These are phyloP conservation scores for Phytophthora multivora DNA, from an alignment of 352 stramenopile species.

Conservation along the genomic window DNA sequence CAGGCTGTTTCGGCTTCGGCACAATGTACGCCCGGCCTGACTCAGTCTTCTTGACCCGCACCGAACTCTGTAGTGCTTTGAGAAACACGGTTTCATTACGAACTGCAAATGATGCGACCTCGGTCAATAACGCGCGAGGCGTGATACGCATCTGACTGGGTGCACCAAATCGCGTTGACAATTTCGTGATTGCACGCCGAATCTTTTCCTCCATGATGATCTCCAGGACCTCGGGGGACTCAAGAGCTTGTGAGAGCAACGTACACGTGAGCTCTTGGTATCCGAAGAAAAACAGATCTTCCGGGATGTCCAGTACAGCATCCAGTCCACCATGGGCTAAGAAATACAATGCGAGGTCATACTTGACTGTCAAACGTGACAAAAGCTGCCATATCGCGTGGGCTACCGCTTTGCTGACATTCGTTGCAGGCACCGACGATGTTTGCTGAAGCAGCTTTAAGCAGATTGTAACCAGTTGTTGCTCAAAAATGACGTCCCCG, in stretches of 20 bases:
- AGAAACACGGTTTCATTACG: slow-evolving; percentile 83
- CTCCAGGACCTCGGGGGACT: slow-evolving; percentile 85
- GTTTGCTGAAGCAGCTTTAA: slow-evolving; percentile 35
- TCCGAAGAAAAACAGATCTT: slow-evolving; percentile 53
- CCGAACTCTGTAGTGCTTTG: slow-evolving; percentile 66
- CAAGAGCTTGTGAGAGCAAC: slow-evolving; percentile 74
- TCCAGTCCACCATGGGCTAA: slow-evolving; percentile 59
- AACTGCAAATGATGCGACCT: slow-evolving; percentile 71
- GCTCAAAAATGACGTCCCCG: slow-evolving; percentile 32
- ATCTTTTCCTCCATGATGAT: slow-evolving; percentile 90
- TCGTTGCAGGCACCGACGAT: slow-evolving; percentile 11
- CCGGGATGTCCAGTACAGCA: slow-evolving; percentile 53
- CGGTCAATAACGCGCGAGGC: slow-evolving; percentile 78
- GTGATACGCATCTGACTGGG: slow-evolving; percentile 83
- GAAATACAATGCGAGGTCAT: slow-evolving; percentile 73
- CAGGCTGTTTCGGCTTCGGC: slow-evolving; percentile 37
- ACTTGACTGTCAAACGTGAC: slow-evolving; percentile 68
- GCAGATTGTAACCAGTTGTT: slow-evolving; percentile 44
- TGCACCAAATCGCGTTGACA: slow-evolving; percentile 71
- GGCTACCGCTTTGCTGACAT: slow-evolving; percentile 35
- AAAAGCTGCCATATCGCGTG: slow-evolving; percentile 83
- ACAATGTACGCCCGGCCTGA: slow-evolving; percentile 82
- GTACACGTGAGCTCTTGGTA: slow-evolving; percentile 79
- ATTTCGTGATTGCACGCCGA: slow-evolving; percentile 70
- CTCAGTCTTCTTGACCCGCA: slow-evolving; percentile 81